Evolutionary conservation across 306 rosid species (phyloP), one percentile per base, ranked within the genome.

Genomic region (Cicer bijugum): DNA sequence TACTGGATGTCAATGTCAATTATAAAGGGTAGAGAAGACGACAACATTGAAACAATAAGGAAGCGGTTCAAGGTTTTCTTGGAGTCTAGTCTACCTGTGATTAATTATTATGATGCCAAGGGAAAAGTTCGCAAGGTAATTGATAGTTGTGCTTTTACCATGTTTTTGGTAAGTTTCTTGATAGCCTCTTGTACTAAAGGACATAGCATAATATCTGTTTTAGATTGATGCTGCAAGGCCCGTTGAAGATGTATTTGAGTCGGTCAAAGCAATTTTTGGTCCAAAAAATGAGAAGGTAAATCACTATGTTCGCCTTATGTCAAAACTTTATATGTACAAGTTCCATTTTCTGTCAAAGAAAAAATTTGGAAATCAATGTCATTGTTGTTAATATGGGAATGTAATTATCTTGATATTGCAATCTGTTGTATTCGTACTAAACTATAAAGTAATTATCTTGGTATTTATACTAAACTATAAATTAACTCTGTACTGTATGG

Each of bases 11-110:
- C 20, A 50, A 6, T 71, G 23, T 69, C 45, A 50, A 53, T 83
- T 66, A 51, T 89, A 35, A 69, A 91, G 97, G 99, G 97, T 74
- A 88, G 97, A 83, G 97, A 82, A 69, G 99, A 95, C 77, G 99
- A 95, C 84, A 95, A 95, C 71, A 84, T 87, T 72, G 99, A 95
- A 84, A 95, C 97, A 71, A 91, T 95, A 75, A 90, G 95, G 89
- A 95, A 95, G 84, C 83, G 99, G 51, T 95, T 95, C 75, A 87
- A 77, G 80, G 97, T 95, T 87, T 95, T 91, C 84, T 69, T 87
- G 78, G 97, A 95, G 23, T 95, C 93, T 58, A 95, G 97, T 75
- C 91, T 88, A 76, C 97, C 95, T 11, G 99, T 95, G 82, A 60
- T 95, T 76, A 73, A 85, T 73, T 78, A 91, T 78, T 95, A 91